These are phyloP conservation scores for Clavulina sp. DNA, from an alignment of 768 basidiomycete species.

Conservation along the genomic window DNA sequence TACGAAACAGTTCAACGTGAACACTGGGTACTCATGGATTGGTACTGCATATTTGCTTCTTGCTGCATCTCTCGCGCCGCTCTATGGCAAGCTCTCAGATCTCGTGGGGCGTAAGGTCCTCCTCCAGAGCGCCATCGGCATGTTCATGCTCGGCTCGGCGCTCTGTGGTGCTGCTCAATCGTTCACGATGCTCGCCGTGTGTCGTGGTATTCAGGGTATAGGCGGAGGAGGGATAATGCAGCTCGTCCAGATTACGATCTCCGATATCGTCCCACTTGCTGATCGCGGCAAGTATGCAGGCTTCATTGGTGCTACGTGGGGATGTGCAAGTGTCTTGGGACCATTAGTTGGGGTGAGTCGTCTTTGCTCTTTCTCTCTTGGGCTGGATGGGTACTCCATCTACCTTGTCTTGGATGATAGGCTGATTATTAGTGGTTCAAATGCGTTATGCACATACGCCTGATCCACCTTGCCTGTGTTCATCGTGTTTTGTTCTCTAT, in stretches of 20 bases:
- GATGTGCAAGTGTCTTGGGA: slow-evolving; percentile 40
- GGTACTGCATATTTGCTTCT: slow-evolving; percentile 54
- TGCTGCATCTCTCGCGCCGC: slow-evolving; percentile 16
- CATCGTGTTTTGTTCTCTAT: no score
- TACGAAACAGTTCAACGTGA: slow-evolving; percentile 42
- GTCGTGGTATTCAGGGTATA: slow-evolving; percentile 66
- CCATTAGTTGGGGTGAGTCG: slow-evolving; percentile 65
- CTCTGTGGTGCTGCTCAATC: slow-evolving; percentile 66
- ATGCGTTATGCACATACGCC: no score
- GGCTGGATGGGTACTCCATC: no score
- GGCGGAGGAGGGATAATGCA: slow-evolving; percentile 67
- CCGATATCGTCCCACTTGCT: slow-evolving; percentile 66
- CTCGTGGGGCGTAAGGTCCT: slow-evolving; percentile 46
- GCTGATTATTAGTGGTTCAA: no score
- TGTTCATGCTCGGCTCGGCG: slow-evolving; percentile 65
- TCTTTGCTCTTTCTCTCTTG: no score
- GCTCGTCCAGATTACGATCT: slow-evolving; percentile 57
- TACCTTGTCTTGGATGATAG: no score
- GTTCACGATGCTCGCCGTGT: slow-evolving; percentile 64
- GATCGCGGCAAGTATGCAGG: slow-evolving; percentile 71
- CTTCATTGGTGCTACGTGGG: slow-evolving; percentile 58
- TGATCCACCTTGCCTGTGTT: no score
- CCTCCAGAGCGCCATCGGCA: slow-evolving; percentile 41
- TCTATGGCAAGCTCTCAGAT: neutral
- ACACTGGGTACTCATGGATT: slow-evolving; percentile 53